phyloP scores from a whole-genome alignment of 306 rosid genomes.

The Vicia faba region DNA sequence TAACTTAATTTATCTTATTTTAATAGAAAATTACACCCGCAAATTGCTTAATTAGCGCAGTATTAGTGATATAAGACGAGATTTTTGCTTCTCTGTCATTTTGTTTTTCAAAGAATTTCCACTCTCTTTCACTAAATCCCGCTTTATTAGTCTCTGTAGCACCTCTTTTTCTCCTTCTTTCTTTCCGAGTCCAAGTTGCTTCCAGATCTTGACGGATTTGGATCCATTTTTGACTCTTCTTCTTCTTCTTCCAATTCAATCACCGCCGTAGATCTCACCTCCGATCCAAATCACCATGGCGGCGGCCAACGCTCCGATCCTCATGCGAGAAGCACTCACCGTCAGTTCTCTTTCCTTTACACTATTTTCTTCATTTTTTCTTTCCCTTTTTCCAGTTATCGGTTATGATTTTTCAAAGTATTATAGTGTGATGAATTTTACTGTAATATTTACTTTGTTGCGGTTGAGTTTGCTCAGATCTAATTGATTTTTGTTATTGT shows the following conservation, averaged over 20 bases:
- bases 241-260: constrained; percentile 28
- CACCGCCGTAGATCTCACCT: constrained; percentile 52
- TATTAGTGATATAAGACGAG: neutral
- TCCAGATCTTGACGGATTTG: constrained; percentile 68
- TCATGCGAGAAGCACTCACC: constrained; percentile 92
- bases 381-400: constrained; percentile 30
- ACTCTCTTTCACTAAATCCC: constrained; percentile 34
- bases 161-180: constrained; percentile 11
- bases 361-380: neutral
- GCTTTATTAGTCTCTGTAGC: constrained; percentile 45
- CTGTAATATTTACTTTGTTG: constrained; percentile 9
- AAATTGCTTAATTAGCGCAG: neutral
- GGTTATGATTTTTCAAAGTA: constrained; percentile 26
- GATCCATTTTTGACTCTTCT: constrained; percentile 44
- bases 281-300: constrained; percentile 70
- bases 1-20: neutral
- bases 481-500: constrained; percentile 31
- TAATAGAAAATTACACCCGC: neutral
- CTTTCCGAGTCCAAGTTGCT: constrained; percentile 49
- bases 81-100: constrained; percentile 37
- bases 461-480: constrained; percentile 49
- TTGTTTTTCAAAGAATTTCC: constrained; percentile 41
- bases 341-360: constrained; percentile 48
- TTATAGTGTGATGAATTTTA: constrained; percentile 29
- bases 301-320: constrained; percentile 96